These are phyloP conservation scores for Trichoderma guizhouense DNA, from an alignment of 2,329 filamentous ascomycete species.

Conservation along the genomic window DNA sequence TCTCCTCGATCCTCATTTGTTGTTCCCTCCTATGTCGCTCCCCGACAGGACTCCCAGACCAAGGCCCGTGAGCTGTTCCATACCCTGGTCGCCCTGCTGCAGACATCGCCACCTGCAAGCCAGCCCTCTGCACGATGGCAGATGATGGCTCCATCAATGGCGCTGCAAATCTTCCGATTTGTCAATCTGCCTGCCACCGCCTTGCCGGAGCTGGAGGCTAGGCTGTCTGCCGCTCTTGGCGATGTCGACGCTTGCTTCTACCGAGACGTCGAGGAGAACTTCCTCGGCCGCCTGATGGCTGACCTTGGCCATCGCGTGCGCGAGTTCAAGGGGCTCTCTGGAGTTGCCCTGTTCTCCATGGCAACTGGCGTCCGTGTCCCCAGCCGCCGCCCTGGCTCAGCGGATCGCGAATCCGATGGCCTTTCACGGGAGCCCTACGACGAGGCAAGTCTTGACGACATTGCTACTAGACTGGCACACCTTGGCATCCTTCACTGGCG, in stretches of 20 bases:
- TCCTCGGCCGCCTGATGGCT: constrained; percentile 47
- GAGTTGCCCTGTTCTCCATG: constrained; percentile 52
- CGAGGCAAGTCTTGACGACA: constrained; percentile 57
- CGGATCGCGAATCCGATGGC: constrained; percentile 35
- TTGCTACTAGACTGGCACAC: constrained; percentile 77
- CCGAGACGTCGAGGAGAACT: constrained; percentile 47
- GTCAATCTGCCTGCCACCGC: constrained; percentile 49
- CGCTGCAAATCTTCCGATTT: constrained; percentile 57
- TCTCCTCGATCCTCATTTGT: constrained; percentile 50
- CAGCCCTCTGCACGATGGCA: constrained; percentile 49
- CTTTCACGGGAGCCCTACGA: constrained; percentile 44
- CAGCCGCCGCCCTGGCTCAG: constrained; percentile 35
- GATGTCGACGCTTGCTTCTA: constrained; percentile 44
- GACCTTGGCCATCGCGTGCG: constrained; percentile 49
- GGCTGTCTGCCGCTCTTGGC: constrained; percentile 44
- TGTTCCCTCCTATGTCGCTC: constrained; percentile 37
- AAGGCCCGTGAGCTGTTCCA: constrained; percentile 50
- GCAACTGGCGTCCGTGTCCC: constrained; percentile 51
- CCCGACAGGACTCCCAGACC: constrained; percentile 40
- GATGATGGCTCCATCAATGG: constrained; percentile 50
- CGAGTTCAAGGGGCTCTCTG: constrained; percentile 51
- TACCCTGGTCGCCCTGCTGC: constrained; percentile 53
- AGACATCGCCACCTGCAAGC: constrained; percentile 45
- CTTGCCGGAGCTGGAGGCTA: constrained; percentile 48
- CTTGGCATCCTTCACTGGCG: constrained; percentile 85